phyloP scores from a whole-genome alignment of 2,329 filamentous ascomycete genomes.

The Fusarium sp. region DNA sequence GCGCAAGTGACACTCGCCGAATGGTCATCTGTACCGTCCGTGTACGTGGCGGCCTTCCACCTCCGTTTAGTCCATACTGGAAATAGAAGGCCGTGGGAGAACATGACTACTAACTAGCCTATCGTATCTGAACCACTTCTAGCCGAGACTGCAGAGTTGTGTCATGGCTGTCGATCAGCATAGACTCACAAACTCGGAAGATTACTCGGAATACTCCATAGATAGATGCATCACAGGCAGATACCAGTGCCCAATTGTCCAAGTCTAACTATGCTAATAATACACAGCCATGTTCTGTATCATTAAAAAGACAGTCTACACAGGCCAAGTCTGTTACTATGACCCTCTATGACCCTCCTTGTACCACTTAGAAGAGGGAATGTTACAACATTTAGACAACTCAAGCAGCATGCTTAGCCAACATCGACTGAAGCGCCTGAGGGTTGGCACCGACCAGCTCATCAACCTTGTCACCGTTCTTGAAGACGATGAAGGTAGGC shows the following conservation, averaged over 20 bases:
- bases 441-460: constrained; percentile 87
- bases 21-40: neutral
- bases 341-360: neutral
- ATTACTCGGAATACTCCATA: neutral
- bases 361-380: neutral
- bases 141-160: neutral
- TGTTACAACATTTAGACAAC: neutral
- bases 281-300: constrained; percentile 9
- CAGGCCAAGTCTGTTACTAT: neutral
- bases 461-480: constrained; percentile 76
- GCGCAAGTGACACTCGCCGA: constrained; percentile 29
- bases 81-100: constrained; percentile 30
- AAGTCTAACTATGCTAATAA: constrained; percentile 15
- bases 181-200: neutral
- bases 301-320: neutral
- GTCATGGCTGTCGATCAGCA: neutral
- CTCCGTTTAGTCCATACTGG: constrained; percentile 10
- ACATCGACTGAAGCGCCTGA: constrained; percentile 41
- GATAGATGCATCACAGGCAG: neutral
- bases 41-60: constrained; percentile 17
- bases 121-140: neutral
- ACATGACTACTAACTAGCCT: neutral
- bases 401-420: constrained; percentile 25
- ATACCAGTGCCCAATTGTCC: neutral
- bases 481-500: constrained; percentile 91